phyloP scores from a whole-genome alignment of 257 asterid genomes.

The Marsdenia floribunda region DNA sequence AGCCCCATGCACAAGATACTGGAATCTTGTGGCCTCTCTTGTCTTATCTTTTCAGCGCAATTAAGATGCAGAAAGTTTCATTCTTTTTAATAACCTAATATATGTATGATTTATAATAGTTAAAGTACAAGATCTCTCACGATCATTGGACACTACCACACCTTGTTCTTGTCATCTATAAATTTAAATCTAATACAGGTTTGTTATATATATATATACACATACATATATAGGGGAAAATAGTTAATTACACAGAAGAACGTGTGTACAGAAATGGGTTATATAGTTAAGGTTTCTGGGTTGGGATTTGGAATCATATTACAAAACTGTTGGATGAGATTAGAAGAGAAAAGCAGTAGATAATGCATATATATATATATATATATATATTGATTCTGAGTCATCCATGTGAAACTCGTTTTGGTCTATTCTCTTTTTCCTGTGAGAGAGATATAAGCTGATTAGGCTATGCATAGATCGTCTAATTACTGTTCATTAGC shows the following conservation, averaged over 20 bases:
- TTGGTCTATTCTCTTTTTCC: not conserved
- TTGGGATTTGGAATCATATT: not conserved
- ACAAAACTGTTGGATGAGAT: not conserved
- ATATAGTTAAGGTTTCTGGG: too few relatives aligned
- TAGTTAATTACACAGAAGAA: too few relatives aligned
- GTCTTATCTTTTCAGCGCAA: not conserved
- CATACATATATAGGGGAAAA: too few relatives aligned
- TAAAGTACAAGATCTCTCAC: too few relatives aligned
- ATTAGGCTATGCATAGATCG: not conserved
- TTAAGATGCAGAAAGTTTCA: not conserved
- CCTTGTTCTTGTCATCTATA: not conserved
- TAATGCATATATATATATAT: too few relatives aligned
- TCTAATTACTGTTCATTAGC: not conserved
- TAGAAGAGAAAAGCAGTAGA: not conserved
- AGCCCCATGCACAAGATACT: not conserved
- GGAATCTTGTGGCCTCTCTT: too few relatives aligned
- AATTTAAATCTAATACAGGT: too few relatives aligned
- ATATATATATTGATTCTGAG: not conserved
- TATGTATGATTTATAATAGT: too few relatives aligned
- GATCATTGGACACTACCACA: too few relatives aligned
- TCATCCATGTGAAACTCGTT: not conserved
- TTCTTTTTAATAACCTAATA: too few relatives aligned
- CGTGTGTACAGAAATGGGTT: too few relatives aligned
- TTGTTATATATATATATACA: too few relatives aligned
- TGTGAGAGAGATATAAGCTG: not conserved